A percentile compares a stretch with the other conserved stretches of the same genome.
These are phyloP conservation scores for Paracoccidioides brasiliensis DNA, from an alignment of 2,329 filamentous ascomycete genomes.

Conservation along the genomic window DNA sequence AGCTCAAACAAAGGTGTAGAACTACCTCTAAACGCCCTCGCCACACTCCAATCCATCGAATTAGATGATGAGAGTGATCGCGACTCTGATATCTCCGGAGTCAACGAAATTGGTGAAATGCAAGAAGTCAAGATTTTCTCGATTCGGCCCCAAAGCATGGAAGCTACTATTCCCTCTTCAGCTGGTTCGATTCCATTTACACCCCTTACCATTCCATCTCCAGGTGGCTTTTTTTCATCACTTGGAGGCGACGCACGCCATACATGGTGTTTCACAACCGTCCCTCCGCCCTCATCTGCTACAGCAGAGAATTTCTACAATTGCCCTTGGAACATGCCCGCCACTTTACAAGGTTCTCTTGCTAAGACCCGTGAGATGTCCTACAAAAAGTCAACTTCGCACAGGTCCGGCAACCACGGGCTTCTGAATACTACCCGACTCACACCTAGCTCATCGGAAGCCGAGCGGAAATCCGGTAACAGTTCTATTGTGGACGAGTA, in stretches of 20 bases:
- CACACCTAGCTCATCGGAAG: not conserved
- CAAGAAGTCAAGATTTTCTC: slow-evolving; percentile 44
- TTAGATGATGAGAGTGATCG: slow-evolving; percentile 33
- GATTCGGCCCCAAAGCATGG: slow-evolving; percentile 33
- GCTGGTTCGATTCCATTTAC: slow-evolving; percentile 57
- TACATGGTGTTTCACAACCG: slow-evolving; percentile 61
- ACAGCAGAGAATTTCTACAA: slow-evolving; percentile 90
- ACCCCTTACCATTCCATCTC: slow-evolving; percentile 76
- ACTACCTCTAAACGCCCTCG: slow-evolving; percentile 67
- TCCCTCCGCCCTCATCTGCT: slow-evolving; percentile 62
- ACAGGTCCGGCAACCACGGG: not conserved
- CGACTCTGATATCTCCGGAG: slow-evolving; percentile 30
- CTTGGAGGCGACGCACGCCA: slow-evolving; percentile 61
- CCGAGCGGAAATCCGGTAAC: slow-evolving; percentile 21
- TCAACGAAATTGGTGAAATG: slow-evolving; percentile 44
- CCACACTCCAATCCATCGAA: slow-evolving; percentile 63
- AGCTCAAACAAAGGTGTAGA: slow-evolving; percentile 44
- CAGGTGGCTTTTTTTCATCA: slow-evolving; percentile 80
- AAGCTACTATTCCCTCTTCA: slow-evolving; percentile 38
- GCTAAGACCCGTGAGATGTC: not conserved
- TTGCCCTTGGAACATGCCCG: slow-evolving; percentile 54
- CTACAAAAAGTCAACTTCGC: not conserved
- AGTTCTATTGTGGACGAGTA: slow-evolving; percentile 54
- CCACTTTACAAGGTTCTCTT: too few relatives aligned
- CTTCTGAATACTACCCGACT: not conserved